Evolutionary conservation across 768 basidiomycete genomes (phyloP), one percentile per base, ranked within the genome.

Genomic region (Pleurotus ostreatus): DNA sequence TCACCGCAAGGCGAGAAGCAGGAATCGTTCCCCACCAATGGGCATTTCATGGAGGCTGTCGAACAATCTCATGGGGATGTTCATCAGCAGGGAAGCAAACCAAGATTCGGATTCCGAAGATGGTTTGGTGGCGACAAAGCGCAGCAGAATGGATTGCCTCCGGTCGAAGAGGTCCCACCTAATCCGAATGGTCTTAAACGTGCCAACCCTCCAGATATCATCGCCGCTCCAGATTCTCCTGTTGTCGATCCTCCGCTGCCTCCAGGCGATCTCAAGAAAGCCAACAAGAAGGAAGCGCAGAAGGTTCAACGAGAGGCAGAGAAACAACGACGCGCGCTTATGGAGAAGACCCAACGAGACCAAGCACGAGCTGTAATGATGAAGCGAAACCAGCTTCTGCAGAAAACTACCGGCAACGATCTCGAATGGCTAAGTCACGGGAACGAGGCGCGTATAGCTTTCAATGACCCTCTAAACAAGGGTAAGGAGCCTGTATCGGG

Each of bases 321-420:
- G 76, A 83, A 86, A 64, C 89, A 91, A 62, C 85, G 88, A 59
- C 89, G 92, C 60, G 84, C 84, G 55, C 77, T 89, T 59, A 83
- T 80, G 15, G 83, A 86, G 68, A 84, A 83, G 63, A 85, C 76
- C 65, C 85, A 91, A 59, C 83, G 85, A 63, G 94, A 97, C 64
- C 89, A 94, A 70, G 91, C 94, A 15, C 83, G 94, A 55, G 92
- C 92, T 44, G 94, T 96, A 70, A 89, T 95, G 85, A 82, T 86
- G 65, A 96, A 95, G 75, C 88, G 92, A 60, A 86, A 82, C 58
- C 84, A 86, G 61, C 78, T 92, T 70, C 75, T 89, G 63, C 82
- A 82, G 65, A 79, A 84, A 61, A 78, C 67, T 15, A 70, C 75
- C 26, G 75, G 71, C 61, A 73, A 76, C 55, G 82, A 88, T 58